phyloP scores from a whole-genome alignment of 495 filamentous ascomycete species.

The Amorphotheca resinae region DNA sequence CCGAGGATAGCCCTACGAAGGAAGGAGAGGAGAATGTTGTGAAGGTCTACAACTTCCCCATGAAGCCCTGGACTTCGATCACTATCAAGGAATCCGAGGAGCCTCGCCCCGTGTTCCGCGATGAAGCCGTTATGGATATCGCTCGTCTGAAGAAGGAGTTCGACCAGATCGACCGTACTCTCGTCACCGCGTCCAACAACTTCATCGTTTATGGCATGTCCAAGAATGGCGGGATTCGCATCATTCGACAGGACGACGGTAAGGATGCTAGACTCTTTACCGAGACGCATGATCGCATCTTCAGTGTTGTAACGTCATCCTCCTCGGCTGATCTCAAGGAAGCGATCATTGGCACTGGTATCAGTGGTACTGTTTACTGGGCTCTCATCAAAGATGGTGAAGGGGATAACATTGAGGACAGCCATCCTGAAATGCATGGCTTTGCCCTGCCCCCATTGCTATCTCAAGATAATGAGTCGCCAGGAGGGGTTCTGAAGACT shows the following conservation, averaged over 20 bases:
- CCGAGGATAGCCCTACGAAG: constrained; percentile 55
- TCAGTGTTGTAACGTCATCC: constrained; percentile 40
- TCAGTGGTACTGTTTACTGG: constrained; percentile 93
- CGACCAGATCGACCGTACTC: constrained; percentile 87
- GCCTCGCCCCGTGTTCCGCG: constrained; percentile 26
- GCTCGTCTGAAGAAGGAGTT: constrained; percentile 92
- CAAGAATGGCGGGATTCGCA: constrained; percentile 78
- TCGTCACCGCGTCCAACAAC: constrained; percentile 77
- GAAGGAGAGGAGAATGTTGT: constrained; percentile 55
- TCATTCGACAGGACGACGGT: constrained; percentile 90
- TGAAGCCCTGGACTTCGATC: constrained; percentile 89
- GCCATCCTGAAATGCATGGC: constrained; percentile 59
- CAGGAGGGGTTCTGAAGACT: constrained; percentile 88
- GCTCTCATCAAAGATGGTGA: constrained; percentile 55
- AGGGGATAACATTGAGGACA: constrained; percentile 54
- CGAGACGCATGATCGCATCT: neutral
- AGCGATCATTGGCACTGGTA: constrained; percentile 77
- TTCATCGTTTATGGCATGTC: constrained; percentile 90
- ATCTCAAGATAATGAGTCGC: constrained; percentile 63
- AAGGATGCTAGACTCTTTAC: constrained; percentile 65
- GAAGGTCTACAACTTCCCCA: constrained; percentile 84
- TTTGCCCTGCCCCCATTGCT: constrained; percentile 71
- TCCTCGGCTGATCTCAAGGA: constrained; percentile 47
- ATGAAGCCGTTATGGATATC: constrained; percentile 72
- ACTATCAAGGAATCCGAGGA: constrained; percentile 32